phyloP scores from a whole-genome alignment of 2,329 filamentous ascomycete species.

The Periconia digitata region DNA sequence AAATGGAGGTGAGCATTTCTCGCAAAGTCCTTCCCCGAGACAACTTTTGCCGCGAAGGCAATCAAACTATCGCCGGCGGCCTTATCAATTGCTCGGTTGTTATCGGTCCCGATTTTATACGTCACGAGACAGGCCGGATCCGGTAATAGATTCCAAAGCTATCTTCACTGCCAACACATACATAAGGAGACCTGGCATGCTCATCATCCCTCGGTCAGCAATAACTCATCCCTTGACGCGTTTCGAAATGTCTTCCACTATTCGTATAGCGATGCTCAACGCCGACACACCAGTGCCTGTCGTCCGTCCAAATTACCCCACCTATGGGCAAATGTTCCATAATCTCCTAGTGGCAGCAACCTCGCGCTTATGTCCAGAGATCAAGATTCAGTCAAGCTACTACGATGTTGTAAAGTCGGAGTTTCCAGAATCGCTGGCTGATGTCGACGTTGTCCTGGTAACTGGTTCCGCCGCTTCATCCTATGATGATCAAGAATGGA shows the following conservation, averaged over 20 bases:
- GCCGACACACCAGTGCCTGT: conserved; percentile 31
- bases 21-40: not conserved
- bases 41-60: not conserved
- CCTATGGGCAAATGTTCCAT: conserved; percentile 36
- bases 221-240: not conserved
- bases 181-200: not conserved
- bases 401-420: conserved; percentile 41
- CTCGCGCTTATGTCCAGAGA: conserved; percentile 8
- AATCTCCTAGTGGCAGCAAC: conserved; percentile 22
- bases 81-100: not conserved
- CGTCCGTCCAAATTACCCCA: conserved; percentile 19
- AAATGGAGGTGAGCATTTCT: no score
- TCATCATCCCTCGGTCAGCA: not conserved
- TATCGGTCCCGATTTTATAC: not conserved
- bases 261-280: conserved; percentile 34
- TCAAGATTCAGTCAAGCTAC: conserved; percentile 29
- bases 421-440: conserved; percentile 34
- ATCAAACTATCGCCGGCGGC: not conserved
- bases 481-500: conserved; percentile 32
- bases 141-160: not conserved
- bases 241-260: conserved; percentile 7
- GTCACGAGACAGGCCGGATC: not conserved
- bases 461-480: conserved; percentile 42
- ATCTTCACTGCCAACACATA: not conserved
- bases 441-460: conserved; percentile 44